A percentile compares a stretch with the other conserved stretches of the same genome.
Conservation (phyloP, 2,329 filamentous ascomycete genomes). For the Cercospora sp. region DNA sequence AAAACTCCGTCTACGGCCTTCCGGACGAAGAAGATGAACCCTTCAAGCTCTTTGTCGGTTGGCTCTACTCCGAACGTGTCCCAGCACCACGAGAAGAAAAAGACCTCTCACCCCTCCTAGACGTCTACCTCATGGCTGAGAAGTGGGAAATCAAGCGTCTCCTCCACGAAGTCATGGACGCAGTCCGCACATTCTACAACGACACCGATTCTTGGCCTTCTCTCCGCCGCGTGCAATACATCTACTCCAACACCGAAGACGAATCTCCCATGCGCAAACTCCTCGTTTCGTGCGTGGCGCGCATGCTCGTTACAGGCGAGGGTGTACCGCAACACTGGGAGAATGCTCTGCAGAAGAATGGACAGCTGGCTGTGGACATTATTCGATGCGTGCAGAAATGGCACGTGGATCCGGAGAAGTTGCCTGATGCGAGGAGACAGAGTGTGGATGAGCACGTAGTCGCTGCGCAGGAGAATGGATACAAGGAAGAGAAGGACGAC, state of each 20-base stretch:
- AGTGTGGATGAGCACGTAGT: constrained; percentile 44
- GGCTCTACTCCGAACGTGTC: constrained; percentile 55
- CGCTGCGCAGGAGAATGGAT: constrained; percentile 38
- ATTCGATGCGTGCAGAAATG: constrained; percentile 57
- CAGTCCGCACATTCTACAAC: constrained; percentile 55
- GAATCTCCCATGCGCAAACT: constrained; percentile 39
- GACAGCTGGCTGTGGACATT: constrained; percentile 57
- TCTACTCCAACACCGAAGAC: constrained; percentile 37
- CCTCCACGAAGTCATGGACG: constrained; percentile 51
- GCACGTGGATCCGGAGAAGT: constrained; percentile 50
- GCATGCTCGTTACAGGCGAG: constrained; percentile 53
- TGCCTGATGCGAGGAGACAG: constrained; percentile 53
- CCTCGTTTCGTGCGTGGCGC: constrained; percentile 51
- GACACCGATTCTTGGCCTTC: constrained; percentile 55
- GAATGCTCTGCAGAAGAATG: constrained; percentile 56
- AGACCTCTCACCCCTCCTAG: constrained; percentile 53
- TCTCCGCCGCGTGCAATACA: constrained; percentile 53
- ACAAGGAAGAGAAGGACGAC: constrained; percentile 35
- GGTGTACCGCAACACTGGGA: constrained; percentile 57
- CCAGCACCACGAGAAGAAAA: constrained; percentile 52
- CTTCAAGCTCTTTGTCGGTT: constrained; percentile 55
- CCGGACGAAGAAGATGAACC: constrained; percentile 55
- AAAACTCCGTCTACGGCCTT: constrained; percentile 48
- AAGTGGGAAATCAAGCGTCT: constrained; percentile 54
- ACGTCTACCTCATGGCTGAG: constrained; percentile 57